phyloP scores from a whole-genome alignment of 139 green algal genomes.

The Chlamydomonas eustigma region DNA sequence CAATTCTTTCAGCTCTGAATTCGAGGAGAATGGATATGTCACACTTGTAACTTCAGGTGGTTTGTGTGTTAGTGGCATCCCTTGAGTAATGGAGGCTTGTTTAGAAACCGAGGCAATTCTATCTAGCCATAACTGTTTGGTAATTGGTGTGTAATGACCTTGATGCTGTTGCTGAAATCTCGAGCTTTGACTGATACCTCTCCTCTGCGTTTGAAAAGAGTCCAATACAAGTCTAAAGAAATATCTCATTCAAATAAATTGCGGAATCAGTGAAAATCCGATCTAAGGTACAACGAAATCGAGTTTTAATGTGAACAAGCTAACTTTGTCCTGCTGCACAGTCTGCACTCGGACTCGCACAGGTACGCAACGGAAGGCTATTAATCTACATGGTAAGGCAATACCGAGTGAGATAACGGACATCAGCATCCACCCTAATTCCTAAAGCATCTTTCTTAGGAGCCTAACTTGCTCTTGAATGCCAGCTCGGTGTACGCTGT shows the following conservation, averaged over 20 bases:
- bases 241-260: neutral
- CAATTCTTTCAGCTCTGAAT: slow-evolving; percentile 6
- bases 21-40: neutral
- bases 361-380: no score
- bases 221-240: no score
- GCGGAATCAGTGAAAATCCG: neutral
- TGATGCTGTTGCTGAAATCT: neutral
- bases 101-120: slow-evolving; percentile 13
- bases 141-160: slow-evolving; percentile 55
- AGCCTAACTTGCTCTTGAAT: neutral
- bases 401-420: no score
- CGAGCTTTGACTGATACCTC: no score
- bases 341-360: no score
- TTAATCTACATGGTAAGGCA: no score
- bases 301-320: neutral
- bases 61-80: neutral
- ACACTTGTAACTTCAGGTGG: neutral
- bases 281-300: neutral
- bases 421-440: no score
- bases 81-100: neutral
- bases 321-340: no score
- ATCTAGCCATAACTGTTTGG: slow-evolving; percentile 55
- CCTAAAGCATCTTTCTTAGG: neutral
- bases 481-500: neutral
- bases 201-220: neutral